Conservation (phyloP, 148 eudicot species). For the Rhododendron vialii region DNA sequence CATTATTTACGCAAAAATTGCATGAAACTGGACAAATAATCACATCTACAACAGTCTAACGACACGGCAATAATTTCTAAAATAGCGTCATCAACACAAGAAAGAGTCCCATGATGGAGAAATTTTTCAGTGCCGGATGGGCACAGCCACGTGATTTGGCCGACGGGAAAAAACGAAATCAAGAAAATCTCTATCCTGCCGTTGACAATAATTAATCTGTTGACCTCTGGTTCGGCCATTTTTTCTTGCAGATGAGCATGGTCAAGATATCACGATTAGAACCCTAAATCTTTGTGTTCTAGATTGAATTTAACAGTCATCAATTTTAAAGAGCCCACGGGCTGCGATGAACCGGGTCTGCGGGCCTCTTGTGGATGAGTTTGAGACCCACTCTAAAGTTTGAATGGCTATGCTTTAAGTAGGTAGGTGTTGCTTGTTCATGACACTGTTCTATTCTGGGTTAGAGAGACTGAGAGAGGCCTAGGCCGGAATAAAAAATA, state of each 20-base stretch:
- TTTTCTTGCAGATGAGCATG: not conserved
- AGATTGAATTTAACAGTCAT: not conserved
- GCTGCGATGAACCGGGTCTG: not conserved
- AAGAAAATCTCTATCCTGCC: not conserved
- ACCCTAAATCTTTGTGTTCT: not conserved
- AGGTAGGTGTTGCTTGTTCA: not conserved
- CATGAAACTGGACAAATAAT: not conserved
- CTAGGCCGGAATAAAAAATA: not conserved
- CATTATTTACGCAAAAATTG: not conserved
- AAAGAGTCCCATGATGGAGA: not conserved
- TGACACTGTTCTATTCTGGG: not conserved
- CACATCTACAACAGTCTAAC: not conserved
- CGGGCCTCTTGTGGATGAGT: not conserved
- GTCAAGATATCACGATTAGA: not conserved
- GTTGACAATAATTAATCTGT: not conserved
- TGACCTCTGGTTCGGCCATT: too few relatives aligned
- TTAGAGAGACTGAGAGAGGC: not conserved
- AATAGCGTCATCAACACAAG: not conserved
- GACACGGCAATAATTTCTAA: not conserved
- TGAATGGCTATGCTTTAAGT: not conserved
- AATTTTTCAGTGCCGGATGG: too few relatives aligned
- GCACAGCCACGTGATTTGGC: too few relatives aligned
- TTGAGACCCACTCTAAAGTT: not conserved
- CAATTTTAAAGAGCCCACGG: not conserved
- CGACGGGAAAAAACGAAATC: not conserved